phyloP scores from a whole-genome alignment of 768 basidiomycete species.

The Lactarius sp. region DNA sequence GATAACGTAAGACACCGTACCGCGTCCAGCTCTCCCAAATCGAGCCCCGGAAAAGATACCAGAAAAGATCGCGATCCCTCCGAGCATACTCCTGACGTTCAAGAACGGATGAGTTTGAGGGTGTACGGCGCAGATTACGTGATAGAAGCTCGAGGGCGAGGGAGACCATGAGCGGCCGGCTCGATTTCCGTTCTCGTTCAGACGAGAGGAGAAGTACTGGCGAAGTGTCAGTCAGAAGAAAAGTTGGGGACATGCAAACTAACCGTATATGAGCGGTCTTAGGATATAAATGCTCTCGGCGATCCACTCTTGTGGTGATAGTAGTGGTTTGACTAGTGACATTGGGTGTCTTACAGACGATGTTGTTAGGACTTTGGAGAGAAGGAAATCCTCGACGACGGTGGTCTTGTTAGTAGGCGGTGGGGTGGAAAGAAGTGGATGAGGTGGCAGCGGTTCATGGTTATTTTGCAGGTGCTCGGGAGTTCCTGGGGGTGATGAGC shows the following conservation, averaged over 20 bases:
- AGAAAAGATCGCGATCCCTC: conserved; percentile 75
- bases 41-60: conserved; percentile 82
- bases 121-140: conserved; percentile 64
- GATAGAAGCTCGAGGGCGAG: conserved; percentile 70
- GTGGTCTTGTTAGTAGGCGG: conserved; percentile 48
- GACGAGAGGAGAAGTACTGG: conserved; percentile 38
- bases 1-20: conserved; percentile 34
- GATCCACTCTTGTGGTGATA: conserved; percentile 67
- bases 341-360: conserved; percentile 67
- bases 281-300: conserved; percentile 67
- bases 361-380: conserved; percentile 75
- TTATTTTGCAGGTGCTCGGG: conserved; percentile 84
- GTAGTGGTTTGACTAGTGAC: conserved; percentile 56
- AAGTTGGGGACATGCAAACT: conserved; percentile 21
- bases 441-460: conserved; percentile 57
- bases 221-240: conserved; percentile 11
- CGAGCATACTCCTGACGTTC: conserved; percentile 78
- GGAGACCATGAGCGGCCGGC: conserved; percentile 58
- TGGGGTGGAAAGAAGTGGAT: conserved; percentile 53
- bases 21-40: conserved; percentile 79
- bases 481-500: conserved; percentile 52
- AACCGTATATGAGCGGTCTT: conserved; percentile 76
- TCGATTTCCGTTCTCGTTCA: conserved; percentile 39
- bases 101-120: conserved; percentile 54
- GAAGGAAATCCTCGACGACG: conserved; percentile 71